Conservation (phyloP, 177 flowering plant genomes). For the Tripterygium wilfordii region DNA sequence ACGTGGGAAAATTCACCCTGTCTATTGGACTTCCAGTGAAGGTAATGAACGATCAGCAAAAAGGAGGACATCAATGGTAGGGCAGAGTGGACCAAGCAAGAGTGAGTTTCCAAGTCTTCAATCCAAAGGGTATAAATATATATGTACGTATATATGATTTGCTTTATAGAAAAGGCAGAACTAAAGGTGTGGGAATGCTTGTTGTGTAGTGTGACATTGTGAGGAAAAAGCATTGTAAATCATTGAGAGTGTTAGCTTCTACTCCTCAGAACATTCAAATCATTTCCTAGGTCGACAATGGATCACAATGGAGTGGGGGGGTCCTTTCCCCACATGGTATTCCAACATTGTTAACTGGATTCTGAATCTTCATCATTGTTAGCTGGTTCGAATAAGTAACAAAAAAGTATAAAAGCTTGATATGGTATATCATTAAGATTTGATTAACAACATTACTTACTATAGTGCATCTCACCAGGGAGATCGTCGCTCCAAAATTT, state of each 20-base stretch:
- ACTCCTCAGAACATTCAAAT: slow-evolving; percentile 14
- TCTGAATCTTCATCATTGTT: slow-evolving; percentile 17
- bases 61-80: no score
- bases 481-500: no score
- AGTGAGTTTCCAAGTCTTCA: neutral
- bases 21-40: no score
- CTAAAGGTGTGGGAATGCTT: slow-evolving; percentile 1
- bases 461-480: no score
- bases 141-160: slow-evolving; percentile 1
- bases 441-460: no score
- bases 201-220: no score
- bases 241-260: slow-evolving; percentile 22
- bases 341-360: slow-evolving; percentile 10
- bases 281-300: slow-evolving; percentile 12
- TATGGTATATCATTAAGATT: no score
- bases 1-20: no score
- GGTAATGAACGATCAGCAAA: no score
- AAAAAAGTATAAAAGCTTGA: no score
- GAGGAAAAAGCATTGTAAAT: slow-evolving; percentile 7
- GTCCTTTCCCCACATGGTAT: slow-evolving; percentile 23
- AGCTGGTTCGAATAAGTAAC: slow-evolving; percentile 14
- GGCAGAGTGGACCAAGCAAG: neutral
- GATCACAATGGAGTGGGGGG: neutral
- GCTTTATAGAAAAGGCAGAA: slow-evolving; percentile 12
- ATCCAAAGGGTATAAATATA: slow-evolving; percentile 4